Evolutionary conservation across 805 yeast genomes (phyloP).

Genomic region (Saturnispora silvae): DNA sequence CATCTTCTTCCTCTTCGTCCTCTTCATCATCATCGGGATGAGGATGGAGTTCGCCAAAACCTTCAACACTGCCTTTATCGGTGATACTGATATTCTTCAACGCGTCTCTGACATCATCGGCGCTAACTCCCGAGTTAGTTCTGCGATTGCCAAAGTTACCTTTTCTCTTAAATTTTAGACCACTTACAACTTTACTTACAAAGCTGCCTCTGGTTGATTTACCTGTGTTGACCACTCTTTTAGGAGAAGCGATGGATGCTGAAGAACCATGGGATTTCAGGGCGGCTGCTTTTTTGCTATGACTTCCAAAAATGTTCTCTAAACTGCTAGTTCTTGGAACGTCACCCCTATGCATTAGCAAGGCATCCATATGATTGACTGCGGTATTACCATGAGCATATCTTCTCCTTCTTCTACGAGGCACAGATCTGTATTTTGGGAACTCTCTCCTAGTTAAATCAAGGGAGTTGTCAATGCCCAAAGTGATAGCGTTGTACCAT

Average conservation of each 20-base stretch:
- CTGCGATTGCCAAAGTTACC: neutral
- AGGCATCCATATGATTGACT: neutral
- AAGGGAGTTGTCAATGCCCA: conserved; percentile 71
- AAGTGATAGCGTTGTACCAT: conserved; percentile 65
- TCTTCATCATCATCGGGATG: conserved; percentile 23
- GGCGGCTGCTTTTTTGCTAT: too few relatives aligned
- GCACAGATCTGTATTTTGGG: conserved; percentile 74
- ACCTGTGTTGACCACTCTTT: conserved; percentile 2
- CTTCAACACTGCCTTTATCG: conserved; percentile 13
- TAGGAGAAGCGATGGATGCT: too few relatives aligned
- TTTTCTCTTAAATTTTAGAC: conserved; percentile 1
- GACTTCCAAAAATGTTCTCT: conserved; percentile 14
- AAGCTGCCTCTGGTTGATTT: neutral
- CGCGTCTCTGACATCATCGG: conserved; percentile 5
- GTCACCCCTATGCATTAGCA: neutral
- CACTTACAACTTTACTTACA: conserved; percentile 1
- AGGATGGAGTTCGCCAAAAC: neutral
- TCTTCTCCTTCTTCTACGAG: conserved; percentile 51
- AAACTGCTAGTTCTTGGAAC: conserved; percentile 10
- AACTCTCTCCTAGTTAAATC: conserved; percentile 62
- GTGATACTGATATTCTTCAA: conserved; percentile 14
- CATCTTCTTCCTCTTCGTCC: conserved; percentile 8
- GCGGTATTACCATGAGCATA: conserved; percentile 16
- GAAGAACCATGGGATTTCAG: too few relatives aligned
- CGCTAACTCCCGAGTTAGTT: conserved; percentile 3